Evolutionary conservation across 345 rosid species (phyloP), one percentile per base, ranked within the genome.

Genomic region (Camelina sativa): DNA sequence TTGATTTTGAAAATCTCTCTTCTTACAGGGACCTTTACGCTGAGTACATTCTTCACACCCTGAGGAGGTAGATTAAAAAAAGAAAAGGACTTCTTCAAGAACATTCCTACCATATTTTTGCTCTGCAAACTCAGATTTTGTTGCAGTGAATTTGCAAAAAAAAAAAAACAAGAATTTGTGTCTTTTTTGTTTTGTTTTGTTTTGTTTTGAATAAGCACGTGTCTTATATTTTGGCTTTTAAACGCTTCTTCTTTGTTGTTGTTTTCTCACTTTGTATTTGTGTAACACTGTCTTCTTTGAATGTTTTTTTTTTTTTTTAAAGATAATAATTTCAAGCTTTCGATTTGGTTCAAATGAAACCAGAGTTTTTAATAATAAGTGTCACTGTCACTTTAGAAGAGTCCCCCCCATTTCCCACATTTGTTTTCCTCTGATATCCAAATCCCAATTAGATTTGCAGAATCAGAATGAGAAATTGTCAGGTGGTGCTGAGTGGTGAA

Each of bases 11-110:
- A 34, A 57, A 57, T 62, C 72, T 58, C 17, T 17, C 59, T 17
- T 17, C 30, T 28, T 55, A 83, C 86, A 94, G 98, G 97, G 96
- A 94, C 80, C 96, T 94, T 30, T 94, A 94, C 61, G 95, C 96
- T 19, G 92, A 86, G 65, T 89, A 89, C 85, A 80, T 89, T 82
- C 75, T 93, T 77, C 91, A 89, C 74, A 85, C 90, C 46, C 84
- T 93, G 82, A 85, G 95, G 86, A 80, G 84, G 71, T 93, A 82
- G 80, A 61, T 22, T 46, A 47, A 7, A 60, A 54, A 7, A 60
- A 0, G 30, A 28, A 25, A 0, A 1, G 6, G 4, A 47, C 22
- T 53, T 20, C 35, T 35, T 67, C 60, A 63, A 63, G 71, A 55
- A 70, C 76, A 63, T 56, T 69, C 73, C 52, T 74, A 52, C 66